Base-by-base conservation (phyloP, 2,329 filamentous ascomycete species). In the Huntiella abstrusa region DNA sequence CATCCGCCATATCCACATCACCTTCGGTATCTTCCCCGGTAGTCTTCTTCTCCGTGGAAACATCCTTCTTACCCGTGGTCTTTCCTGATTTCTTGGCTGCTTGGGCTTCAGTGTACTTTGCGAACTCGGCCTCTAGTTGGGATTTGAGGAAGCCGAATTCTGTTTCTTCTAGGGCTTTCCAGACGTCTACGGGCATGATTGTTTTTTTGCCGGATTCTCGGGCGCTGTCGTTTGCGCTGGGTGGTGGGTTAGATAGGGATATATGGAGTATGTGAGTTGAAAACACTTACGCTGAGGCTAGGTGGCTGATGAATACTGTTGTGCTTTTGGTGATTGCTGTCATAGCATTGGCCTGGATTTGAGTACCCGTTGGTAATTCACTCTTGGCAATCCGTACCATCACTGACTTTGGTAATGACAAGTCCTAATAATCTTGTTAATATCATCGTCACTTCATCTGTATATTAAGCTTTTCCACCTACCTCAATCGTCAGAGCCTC, bases 321-420 rank as follows among this genome's bases (percentile, higher is more conserved):
- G 83, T 80, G 60, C 80, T 82, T 63, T 87, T 87, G 53, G 75
- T 80, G 64, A 91, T 71, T 7, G 83, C 83, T 44, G 84, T 63
- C 46, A 87, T 73, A 37, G 83, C 83, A 63, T 86, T 85, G 56
- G 78, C 83, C 59, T 88, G 82, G 42, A 88, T 83, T 61, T 85
- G 80, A 4, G 83, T 87, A 58, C 86, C 86, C 4, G 81, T 70
- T 1, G 83, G 83, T 4, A 91, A 65, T 4, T 84, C 81, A 36
- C 81, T 80, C 63, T 88, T 88, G 36, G 82, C 80, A 33, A 91
- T 69, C 46, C 83, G 71, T 45, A 80, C 81, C 53, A 88, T 78
- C 62, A 88, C 85, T 5, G 81, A 85, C 57, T 83, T 85, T 32
- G 83, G 83, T 11, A 91, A 68, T 51, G 70, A 77, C 48, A 87